Evolutionary conservation across 2,329 filamentous ascomycete genomes (phyloP), one percentile per base, ranked within the genome.

Genomic region (Claviceps monticola): DNA sequence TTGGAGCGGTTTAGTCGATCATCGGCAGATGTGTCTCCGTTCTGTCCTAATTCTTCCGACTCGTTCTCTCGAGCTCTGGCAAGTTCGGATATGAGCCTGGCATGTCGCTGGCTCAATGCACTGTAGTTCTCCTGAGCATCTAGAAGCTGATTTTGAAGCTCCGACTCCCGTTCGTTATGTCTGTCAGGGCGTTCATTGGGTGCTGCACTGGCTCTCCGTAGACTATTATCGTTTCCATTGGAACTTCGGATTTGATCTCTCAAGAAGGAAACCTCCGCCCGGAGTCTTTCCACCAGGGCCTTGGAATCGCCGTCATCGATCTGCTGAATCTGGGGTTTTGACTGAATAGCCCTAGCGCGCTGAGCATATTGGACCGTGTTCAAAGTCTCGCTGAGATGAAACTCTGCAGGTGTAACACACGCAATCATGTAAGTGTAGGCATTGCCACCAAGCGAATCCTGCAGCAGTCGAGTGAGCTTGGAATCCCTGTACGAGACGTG

Each of bases 361-460:
- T 97, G 93, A 6, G 93, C 93, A 68, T 98, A 98, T 66, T 96
- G 87, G 21, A 98, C 88, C 0, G 93, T 98, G 66, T 98, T 98
- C 53, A 98, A 74, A 0, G 94, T 97, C 70, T 98, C 93, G 70
- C 90, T 97, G 45, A 98, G 74, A 66, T 98, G 93, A 64, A 98
- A 98, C 65, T 96, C 90, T 14, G 91, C 88, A 0, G 90, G 91
- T 1, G 91, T 98, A 34, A 98, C 90, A 69, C 93, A 98, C 8
- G 93, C 93, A 70, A 98, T 93, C 93, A 98, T 97, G 71, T 97
- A 98, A 0, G 93, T 98, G 64, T 96, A 95, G 38, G 93, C 93
- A 64, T 95, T 97, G 4, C 93, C 93, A 53, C 93, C 93, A 5
- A 98, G 76, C 0, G 93, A 98, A 68, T 98, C 93, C 72, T 98